Evolutionary conservation across 2,329 filamentous ascomycete species (phyloP), one percentile per base, ranked within the genome.

Genomic region (Cladosporium sp.): DNA sequence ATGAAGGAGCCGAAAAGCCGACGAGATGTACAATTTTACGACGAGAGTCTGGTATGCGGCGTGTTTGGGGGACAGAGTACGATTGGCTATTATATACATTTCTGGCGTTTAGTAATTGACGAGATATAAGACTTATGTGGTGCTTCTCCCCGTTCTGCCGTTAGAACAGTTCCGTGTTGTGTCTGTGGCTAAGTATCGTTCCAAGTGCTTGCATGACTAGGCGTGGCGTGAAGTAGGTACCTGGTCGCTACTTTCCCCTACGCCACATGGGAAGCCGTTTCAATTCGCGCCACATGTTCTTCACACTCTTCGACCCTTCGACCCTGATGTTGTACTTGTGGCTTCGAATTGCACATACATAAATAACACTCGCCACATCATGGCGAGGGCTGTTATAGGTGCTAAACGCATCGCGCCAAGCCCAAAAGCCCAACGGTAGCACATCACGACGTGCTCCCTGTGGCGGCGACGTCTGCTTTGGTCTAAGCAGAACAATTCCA

Each of bases 101-200:
- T 40, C 33, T 37, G 55, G 55, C 26, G 55, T 57, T 57, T 28
- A 57, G 55, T 57, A 57, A 57, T 57, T 33, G 31, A 57, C 55
- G 55, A 57, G 21, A 57, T 11, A 37, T 26, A 57, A 57, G 33
- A 57, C 31, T 26, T 7, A 40, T 40, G 18, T 40, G n/a, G 12
- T 10, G 12, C 8, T 37, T 40, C 18, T 5, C 21, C 33, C 37
- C 5, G 7, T 35, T 35, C 6, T 28, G n/a, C 55, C 26, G 14
- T 57, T 12, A 7, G 21, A 40, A 1, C 31, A 3, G 1, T 21
- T 28, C 18, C 10, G 6, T 55, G 46, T 52, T 29, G 46, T 29
- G 16, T 52, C 14, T 52, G 40, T 52, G 49, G 49, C 23, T 52
- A 16, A 26, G 49, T 52, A 16, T 52, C 14, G 49, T 16, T 16